Evolutionary conservation across 1,284 basidiomycete species (phyloP), one percentile per base, ranked within the genome.

Genomic region (Apiotrichum montevideense): DNA sequence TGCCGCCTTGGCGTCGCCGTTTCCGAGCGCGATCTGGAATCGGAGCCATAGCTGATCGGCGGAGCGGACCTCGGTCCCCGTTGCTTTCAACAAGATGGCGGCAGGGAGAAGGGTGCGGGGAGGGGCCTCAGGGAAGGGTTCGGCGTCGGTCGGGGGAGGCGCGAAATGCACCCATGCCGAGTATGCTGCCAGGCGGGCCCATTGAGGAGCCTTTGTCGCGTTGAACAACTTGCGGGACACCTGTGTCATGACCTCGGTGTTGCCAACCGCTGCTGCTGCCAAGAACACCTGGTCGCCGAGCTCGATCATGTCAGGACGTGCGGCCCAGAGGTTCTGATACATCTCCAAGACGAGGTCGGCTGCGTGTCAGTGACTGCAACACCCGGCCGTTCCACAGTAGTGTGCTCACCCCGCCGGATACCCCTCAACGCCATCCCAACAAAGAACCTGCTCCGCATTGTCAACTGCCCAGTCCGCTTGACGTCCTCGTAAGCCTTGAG

Each of bases 21-120:
- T 48, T 3, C 67, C 65, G 0, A 73, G 53, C 7, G 68, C 56
- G 32, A 75, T 67, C 45, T 72, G 69, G 0, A 67, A 50, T 13
- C 63, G 62, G 3, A 75, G 66, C 73, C 73, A 75, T 41, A 73
- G 59, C n/a, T 55, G 55, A 40, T 73, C 71, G 9, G 69, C 57
- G 1, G 67, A 63, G 4, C 52, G 40, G 4, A 58, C 57, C 6
- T 58, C 61, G 0, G 21, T 35, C 9, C 59, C 63, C 4, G 63
- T 57, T 3, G 68, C 68, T 39, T 58, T 54, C 7, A 71, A 55
- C 2, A 72, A 50, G 11, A 68, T 49, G 6, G 55, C 44, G 7
- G 70, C 68, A 3, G 67, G 58, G 39, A 66, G 62, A 1, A 71
- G 54, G 3, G 64, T 49, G n/a, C 51, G 50, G 2, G 52, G 47